Percentiles rank a stretch among this genome's conserved stretches.
Conservation (phyloP, 2,329 filamentous ascomycete species). For the Colletotrichum eremochloae region DNA sequence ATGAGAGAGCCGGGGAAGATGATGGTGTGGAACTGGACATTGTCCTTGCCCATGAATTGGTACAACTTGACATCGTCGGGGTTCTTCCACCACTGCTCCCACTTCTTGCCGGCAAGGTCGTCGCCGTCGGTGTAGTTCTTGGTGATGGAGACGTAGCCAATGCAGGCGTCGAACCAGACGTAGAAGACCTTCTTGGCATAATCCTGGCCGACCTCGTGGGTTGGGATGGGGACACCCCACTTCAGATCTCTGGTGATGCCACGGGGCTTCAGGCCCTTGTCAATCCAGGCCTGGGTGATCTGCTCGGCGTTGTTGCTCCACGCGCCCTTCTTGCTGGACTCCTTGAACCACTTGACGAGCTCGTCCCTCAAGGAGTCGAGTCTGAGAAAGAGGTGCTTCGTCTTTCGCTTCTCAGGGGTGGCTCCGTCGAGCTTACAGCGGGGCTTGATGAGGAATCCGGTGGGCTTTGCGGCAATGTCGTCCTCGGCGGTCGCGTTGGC, state of each 20-base stretch:
- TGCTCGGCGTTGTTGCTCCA: slow-evolving; percentile 82
- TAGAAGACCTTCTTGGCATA: slow-evolving; percentile 83
- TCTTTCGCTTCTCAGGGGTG: slow-evolving; percentile 82
- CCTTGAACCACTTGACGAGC: slow-evolving; percentile 82
- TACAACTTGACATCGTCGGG: slow-evolving; percentile 89
- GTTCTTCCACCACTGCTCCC: slow-evolving; percentile 96
- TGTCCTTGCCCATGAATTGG: slow-evolving; percentile 88
- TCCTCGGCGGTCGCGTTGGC: slow-evolving; percentile 47
- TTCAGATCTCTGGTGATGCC: slow-evolving; percentile 94
- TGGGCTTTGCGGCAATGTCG: slow-evolving; percentile 51
- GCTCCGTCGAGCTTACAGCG: slow-evolving; percentile 92
- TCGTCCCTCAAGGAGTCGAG: slow-evolving; percentile 85
- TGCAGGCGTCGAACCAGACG: slow-evolving; percentile 61
- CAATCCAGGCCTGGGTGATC: slow-evolving; percentile 86
- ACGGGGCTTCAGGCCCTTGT: slow-evolving; percentile 85
- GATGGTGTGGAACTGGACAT: slow-evolving; percentile 84
- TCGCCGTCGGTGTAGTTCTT: slow-evolving; percentile 81
- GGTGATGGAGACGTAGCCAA: slow-evolving; percentile 90
- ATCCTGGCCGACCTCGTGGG: slow-evolving; percentile 62
- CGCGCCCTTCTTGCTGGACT: slow-evolving; percentile 78
- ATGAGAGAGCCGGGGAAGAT: slow-evolving; percentile 92
- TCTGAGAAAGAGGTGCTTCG: slow-evolving; percentile 91
- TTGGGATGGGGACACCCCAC: slow-evolving; percentile 79
- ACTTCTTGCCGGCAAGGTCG: slow-evolving; percentile 69
- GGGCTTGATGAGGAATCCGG: slow-evolving; percentile 78